Percentiles rank a stretch among this genome's conserved stretches.
Evolutionary conservation across 1,139 yeast species (phyloP).

Genomic region (Candida tetrigidarum): DNA sequence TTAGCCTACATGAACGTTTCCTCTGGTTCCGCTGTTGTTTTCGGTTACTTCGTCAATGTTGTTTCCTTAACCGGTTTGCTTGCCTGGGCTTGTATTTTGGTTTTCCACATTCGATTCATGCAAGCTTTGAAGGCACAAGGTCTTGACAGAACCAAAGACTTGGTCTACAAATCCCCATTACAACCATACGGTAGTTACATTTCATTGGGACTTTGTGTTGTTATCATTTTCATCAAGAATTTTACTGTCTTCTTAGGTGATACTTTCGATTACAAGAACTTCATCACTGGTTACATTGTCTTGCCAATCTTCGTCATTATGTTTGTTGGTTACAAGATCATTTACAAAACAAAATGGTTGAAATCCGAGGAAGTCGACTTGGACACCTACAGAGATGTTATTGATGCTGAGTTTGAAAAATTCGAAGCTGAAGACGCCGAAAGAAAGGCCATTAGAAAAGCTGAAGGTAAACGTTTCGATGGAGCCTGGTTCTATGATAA

Average conservation of each 20-base stretch:
- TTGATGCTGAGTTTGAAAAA: constrained; percentile 69
- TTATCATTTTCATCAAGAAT: constrained; percentile 71
- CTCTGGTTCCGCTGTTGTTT: constrained; percentile 55
- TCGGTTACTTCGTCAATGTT: constrained; percentile 71
- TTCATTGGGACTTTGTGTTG: constrained; percentile 55
- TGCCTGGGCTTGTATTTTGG: constrained; percentile 69
- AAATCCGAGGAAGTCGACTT: constrained; percentile 65
- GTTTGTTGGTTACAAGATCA: constrained; percentile 61
- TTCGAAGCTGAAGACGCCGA: constrained; percentile 46
- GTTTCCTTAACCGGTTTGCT: constrained; percentile 74
- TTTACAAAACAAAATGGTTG: constrained; percentile 54
- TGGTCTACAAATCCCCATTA: constrained; percentile 65
- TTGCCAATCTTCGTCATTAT: constrained; percentile 65
- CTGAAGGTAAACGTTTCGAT: constrained; percentile 47
- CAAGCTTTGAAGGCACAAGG: constrained; percentile 72
- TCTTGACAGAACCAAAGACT: constrained; percentile 30
- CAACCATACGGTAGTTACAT: constrained; percentile 69
- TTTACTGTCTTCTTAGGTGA: constrained; percentile 69
- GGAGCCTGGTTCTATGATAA: constrained; percentile 59
- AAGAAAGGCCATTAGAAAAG: constrained; percentile 36
- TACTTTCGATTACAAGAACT: constrained; percentile 52
- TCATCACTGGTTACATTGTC: constrained; percentile 80
- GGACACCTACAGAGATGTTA: constrained; percentile 62
- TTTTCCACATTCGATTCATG: constrained; percentile 66
- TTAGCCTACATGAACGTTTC: constrained; percentile 67